phyloP scores from a whole-genome alignment of 352 stramenopile genomes.

The Pythium periplocum region DNA sequence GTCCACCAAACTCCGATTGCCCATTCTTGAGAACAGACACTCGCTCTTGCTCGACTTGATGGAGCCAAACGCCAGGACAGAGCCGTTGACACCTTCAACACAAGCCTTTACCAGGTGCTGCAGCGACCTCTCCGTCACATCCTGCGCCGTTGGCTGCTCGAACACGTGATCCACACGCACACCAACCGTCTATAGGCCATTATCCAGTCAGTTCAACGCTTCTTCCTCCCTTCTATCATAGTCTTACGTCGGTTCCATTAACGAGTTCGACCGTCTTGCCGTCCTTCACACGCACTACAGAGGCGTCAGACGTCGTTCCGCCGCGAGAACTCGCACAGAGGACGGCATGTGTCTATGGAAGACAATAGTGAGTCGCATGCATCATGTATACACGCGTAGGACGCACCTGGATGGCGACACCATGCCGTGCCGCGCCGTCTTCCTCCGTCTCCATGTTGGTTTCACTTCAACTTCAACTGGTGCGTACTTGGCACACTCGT shows the following conservation, averaged over 20 bases:
- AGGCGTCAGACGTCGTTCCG: conserved; percentile 18
- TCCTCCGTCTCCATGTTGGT: conserved; percentile 5
- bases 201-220: neutral
- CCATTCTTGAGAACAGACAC: conserved; percentile 31
- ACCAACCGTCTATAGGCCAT: conserved; percentile 13
- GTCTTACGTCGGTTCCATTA: conserved; percentile 24
- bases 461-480: conserved; percentile 11
- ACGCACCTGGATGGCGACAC: conserved; percentile 2
- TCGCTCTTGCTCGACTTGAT: conserved; percentile 26
- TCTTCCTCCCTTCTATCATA: neutral
- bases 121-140: conserved; percentile 44
- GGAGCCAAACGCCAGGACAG: conserved; percentile 38
- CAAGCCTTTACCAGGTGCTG: conserved; percentile 31
- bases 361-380: neutral
- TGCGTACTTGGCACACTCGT: neutral
- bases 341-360: neutral
- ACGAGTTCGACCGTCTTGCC: conserved; percentile 32
- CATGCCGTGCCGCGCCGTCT: conserved; percentile 1
- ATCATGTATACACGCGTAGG: neutral
- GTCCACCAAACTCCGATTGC: conserved; percentile 22
- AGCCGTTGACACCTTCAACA: conserved; percentile 49
- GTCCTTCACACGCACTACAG: conserved; percentile 35
- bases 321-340: neutral
- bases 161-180: conserved; percentile 37
- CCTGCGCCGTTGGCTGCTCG: conserved; percentile 28